These are phyloP conservation scores for Gardenia jasminoides DNA, from an alignment of 257 asterid genomes.

Conservation along the genomic window DNA sequence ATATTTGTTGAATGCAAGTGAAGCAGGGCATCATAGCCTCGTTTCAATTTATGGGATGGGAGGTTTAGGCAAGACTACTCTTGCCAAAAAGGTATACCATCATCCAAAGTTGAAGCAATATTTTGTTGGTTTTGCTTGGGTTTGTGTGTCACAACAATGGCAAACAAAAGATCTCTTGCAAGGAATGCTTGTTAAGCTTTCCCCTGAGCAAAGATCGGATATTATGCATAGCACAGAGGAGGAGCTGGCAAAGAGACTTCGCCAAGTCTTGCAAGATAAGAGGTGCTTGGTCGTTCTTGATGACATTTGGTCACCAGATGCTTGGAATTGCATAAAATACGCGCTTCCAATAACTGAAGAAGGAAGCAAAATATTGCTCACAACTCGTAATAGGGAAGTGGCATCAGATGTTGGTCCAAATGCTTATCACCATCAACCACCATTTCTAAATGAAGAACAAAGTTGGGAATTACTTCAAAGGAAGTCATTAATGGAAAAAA, in stretches of 20 bases:
- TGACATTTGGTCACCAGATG: neutral
- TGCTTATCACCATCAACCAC: slow-evolving; percentile 25
- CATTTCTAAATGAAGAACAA: slow-evolving; percentile 24
- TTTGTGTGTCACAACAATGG: slow-evolving; percentile 22
- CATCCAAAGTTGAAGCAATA: neutral
- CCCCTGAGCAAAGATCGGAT: neutral
- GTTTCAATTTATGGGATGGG: neutral
- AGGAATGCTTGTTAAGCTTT: slow-evolving; percentile 11
- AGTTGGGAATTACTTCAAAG: slow-evolving; percentile 6
- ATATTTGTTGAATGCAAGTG: neutral
- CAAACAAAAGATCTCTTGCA: neutral
- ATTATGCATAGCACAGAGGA: neutral
- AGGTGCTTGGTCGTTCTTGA: slow-evolving; percentile 6
- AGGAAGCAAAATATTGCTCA: slow-evolving; percentile 5
- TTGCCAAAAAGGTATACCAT: slow-evolving; percentile 24
- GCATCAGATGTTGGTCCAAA: neutral
- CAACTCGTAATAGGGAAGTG: neutral
- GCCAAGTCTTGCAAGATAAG: neutral
- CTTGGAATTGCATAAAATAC: neutral
- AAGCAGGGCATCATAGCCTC: neutral
- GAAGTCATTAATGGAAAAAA: neutral
- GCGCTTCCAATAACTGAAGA: neutral
- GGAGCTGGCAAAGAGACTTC: neutral
- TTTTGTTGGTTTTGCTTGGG: neutral
- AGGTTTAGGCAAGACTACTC: slow-evolving; percentile 2